These are phyloP conservation scores for Royoungia palumana DNA, from an alignment of 768 basidiomycete genomes.

Conservation along the genomic window DNA sequence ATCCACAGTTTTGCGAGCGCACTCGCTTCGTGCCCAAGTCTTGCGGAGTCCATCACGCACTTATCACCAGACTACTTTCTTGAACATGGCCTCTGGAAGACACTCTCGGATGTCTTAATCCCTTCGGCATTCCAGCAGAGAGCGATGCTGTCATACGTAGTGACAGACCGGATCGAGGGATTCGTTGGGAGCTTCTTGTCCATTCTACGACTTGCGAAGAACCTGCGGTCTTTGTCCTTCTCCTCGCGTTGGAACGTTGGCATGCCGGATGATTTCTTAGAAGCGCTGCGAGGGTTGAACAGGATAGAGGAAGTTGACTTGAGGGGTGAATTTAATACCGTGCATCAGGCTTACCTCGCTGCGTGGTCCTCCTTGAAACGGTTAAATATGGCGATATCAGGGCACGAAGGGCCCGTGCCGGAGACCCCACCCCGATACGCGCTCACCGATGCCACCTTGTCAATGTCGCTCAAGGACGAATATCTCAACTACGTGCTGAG, in stretches of 20 bases:
- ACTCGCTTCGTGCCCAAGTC: neutral
- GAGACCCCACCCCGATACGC: neutral
- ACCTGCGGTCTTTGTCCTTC: neutral
- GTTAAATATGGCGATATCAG: neutral
- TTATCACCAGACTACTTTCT: neutral
- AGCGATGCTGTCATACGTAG: neutral
- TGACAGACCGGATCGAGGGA: neutral
- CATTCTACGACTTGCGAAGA: neutral
- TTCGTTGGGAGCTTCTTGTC: neutral
- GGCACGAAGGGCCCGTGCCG: neutral
- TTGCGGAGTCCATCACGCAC: slow-evolving; percentile 1
- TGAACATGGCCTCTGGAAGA: neutral
- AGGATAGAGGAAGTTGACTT: neutral
- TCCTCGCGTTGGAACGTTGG: neutral
- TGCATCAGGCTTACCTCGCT: neutral
- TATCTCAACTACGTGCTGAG: neutral
- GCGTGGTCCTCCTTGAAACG: slow-evolving; percentile 1
- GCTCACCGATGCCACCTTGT: neutral
- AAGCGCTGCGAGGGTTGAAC: neutral
- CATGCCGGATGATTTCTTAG: neutral
- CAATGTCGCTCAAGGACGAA: neutral
- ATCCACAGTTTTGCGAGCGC: neutral
- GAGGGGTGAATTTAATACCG: neutral
- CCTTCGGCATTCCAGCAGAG: neutral
- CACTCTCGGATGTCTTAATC: neutral